Conservation (phyloP, 176 grass and related monocot genomes). For the Avena sativa region DNA sequence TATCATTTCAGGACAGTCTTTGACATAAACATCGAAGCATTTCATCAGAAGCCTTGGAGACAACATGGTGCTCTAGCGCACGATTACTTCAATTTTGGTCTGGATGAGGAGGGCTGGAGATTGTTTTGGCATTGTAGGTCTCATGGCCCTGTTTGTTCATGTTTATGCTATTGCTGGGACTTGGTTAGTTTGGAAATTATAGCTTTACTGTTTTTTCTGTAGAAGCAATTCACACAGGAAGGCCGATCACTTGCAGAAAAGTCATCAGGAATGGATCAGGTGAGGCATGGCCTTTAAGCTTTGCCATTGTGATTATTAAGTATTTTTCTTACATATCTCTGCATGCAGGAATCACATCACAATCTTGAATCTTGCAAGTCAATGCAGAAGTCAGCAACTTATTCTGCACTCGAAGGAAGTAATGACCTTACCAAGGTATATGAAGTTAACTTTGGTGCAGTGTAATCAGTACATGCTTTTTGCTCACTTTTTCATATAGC, state of each 20-base stretch:
- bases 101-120: conserved; percentile 89
- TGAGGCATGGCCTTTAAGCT: conserved; percentile 46
- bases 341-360: conserved; percentile 44
- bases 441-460: conserved; percentile 4
- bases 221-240: conserved; percentile 56
- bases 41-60: conserved; percentile 86
- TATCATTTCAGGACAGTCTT: conserved; percentile 54
- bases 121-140: conserved; percentile 64
- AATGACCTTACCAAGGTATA: conserved; percentile 59
- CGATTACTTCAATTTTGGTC: conserved; percentile 78
- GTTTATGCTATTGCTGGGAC: background rate
- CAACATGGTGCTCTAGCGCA: conserved; percentile 30
- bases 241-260: conserved; percentile 39
- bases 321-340: conserved; percentile 31
- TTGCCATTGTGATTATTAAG: conserved; percentile 26
- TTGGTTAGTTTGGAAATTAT: conserved; percentile 29
- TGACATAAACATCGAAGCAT: conserved; percentile 65
- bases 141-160: conserved; percentile 13
- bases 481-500: conserved; percentile 30
- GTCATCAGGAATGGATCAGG: conserved; percentile 56
- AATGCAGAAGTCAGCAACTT: conserved; percentile 40
- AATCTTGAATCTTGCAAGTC: conserved; percentile 39
- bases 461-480: conserved; percentile 36
- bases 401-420: conserved; percentile 46
- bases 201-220: conserved; percentile 10